phyloP scores from a whole-genome alignment of 1,284 basidiomycete genomes.

The Exobasidium cylindrosporum region DNA sequence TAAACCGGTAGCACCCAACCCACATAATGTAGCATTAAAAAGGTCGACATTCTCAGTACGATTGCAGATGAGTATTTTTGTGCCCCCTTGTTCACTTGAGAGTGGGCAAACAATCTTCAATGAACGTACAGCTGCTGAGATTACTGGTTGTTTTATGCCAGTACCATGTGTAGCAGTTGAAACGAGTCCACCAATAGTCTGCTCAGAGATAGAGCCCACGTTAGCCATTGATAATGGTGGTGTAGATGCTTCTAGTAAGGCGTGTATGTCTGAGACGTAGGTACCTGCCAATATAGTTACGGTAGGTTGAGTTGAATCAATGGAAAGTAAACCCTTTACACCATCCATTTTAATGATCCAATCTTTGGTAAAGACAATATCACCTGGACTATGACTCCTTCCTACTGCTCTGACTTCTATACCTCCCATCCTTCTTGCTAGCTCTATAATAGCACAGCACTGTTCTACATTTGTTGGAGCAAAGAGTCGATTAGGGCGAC shows the following conservation, averaged over 20 bases:
- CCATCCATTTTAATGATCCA: conserved; percentile 52
- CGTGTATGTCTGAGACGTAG: conserved; percentile 52
- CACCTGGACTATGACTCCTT: conserved; percentile 87
- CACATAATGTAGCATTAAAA: conserved; percentile 88
- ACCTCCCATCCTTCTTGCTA: conserved; percentile 71
- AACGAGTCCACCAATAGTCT: conserved; percentile 88
- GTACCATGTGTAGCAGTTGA: conserved; percentile 94
- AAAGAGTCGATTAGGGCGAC: conserved; percentile 63
- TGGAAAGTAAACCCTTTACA: conserved; percentile 31
- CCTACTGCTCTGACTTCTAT: conserved; percentile 76
- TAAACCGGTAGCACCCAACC: conserved; percentile 87
- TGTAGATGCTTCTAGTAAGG: conserved; percentile 64
- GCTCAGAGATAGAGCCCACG: conserved; percentile 93
- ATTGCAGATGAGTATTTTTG: conserved; percentile 68
- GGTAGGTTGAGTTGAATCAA: conserved; percentile 20
- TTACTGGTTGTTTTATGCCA: conserved; percentile 74
- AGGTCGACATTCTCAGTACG: conserved; percentile 68
- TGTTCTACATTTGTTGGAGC: conserved; percentile 71
- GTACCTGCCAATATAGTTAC: conserved; percentile 51
- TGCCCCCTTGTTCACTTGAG: conserved; percentile 63
- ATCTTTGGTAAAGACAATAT: conserved; percentile 61
- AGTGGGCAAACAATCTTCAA: conserved; percentile 65
- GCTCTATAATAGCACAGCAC: conserved; percentile 75
- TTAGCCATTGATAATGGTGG: conserved; percentile 75
- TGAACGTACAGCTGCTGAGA: conserved; percentile 76